phyloP scores from a whole-genome alignment of 1,139 yeast genomes.

The Taphrina sp. region DNA sequence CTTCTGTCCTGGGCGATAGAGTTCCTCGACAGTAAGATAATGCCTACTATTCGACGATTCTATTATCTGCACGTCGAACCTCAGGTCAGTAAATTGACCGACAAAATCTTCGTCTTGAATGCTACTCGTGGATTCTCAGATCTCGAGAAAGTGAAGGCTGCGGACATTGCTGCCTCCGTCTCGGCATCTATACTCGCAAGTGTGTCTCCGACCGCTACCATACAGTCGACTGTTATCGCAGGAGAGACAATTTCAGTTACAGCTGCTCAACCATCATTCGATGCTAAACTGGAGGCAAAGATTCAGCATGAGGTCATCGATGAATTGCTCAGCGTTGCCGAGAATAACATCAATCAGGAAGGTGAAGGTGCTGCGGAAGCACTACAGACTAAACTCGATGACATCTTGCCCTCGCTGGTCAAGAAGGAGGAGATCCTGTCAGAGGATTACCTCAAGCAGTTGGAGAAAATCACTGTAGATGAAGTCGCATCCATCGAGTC shows the following conservation, averaged over 20 bases:
- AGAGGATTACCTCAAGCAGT: conserved; percentile 11
- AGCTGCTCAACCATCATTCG: conserved; percentile 3
- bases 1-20: conserved; percentile 3
- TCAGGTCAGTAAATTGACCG: conserved; percentile 26
- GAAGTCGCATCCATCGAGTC: conserved; percentile 19
- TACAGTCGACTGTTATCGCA: conserved; percentile 18
- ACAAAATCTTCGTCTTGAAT: conserved; percentile 29
- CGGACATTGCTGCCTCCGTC: conserved; percentile 14
- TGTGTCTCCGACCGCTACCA: conserved; percentile 2
- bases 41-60: conserved; percentile 15
- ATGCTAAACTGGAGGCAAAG: conserved; percentile 19
- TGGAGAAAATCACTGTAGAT: conserved; percentile 10
- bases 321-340: conserved; percentile 22
- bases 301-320: conserved; percentile 17
- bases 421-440: conserved; percentile 17
- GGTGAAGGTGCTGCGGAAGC: conserved; percentile 22
- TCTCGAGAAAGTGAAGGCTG: conserved; percentile 9
- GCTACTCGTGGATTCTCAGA: conserved; percentile 15
- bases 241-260: conserved; percentile 13
- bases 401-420: conserved; percentile 11
- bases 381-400: conserved; percentile 13
- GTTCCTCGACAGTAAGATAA: conserved; percentile 5
- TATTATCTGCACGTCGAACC: conserved; percentile 31
- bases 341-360: conserved; percentile 16
- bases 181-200: conserved; percentile 24